Evolutionary conservation across 1,284 basidiomycete genomes (phyloP).

Genomic region (Xerocomus nothofagi): DNA sequence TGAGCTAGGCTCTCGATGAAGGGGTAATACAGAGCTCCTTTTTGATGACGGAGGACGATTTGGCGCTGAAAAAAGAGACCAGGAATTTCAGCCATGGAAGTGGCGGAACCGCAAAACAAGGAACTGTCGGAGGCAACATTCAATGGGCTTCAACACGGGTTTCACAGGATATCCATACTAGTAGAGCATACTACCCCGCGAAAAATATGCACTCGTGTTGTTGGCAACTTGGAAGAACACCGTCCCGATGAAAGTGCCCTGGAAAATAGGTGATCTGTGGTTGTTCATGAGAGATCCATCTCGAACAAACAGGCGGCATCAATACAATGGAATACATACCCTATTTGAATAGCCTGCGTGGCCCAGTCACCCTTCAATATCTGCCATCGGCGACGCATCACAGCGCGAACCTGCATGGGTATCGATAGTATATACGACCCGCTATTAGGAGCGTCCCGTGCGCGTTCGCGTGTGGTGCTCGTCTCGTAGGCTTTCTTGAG

Average conservation of each 20-base stretch:
- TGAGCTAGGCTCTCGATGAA: constrained; percentile 55
- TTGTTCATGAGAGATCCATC: not conserved
- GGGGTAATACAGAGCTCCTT: constrained; percentile 52
- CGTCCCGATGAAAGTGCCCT: constrained; percentile 73
- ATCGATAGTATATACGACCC: constrained; percentile 56
- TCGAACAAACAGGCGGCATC: constrained; percentile 1
- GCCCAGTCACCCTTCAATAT: constrained; percentile 59
- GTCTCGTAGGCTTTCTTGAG: constrained; percentile 47
- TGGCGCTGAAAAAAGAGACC: constrained; percentile 52
- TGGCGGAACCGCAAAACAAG: constrained; percentile 24
- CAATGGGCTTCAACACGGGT: constrained; percentile 31
- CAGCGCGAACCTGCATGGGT: constrained; percentile 60
- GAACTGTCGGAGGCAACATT: constrained; percentile 12
- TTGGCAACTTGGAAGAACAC: constrained; percentile 65
- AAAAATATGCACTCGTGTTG: constrained; percentile 69
- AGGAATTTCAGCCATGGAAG: constrained; percentile 37
- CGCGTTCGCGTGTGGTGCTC: constrained; percentile 52
- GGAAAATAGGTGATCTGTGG: constrained; percentile 46
- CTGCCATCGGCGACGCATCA: constrained; percentile 63
- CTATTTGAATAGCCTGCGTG: constrained; percentile 46
- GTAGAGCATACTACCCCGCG: constrained; percentile 73
- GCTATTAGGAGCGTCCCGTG: constrained; percentile 39
- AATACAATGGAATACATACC: constrained; percentile 26
- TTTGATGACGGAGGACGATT: constrained; percentile 53
- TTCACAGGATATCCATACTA: constrained; percentile 53